Conservation (phyloP, 495 filamentous ascomycete genomes). For the Penicillium alfredii region DNA sequence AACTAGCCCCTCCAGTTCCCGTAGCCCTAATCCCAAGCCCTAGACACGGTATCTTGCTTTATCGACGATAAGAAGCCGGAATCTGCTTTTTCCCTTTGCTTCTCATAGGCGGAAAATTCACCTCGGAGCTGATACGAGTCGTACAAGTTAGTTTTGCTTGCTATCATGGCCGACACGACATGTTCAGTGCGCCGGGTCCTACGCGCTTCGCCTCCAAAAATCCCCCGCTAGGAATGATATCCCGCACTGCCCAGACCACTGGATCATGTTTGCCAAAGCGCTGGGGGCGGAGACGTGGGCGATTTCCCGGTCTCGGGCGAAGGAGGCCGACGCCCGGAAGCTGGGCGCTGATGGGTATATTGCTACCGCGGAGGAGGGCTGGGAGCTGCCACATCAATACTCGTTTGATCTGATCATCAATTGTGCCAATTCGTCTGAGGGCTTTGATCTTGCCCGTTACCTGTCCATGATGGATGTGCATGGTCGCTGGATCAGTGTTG, state of each 20-base stretch:
- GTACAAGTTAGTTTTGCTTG: no score
- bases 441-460: constrained; percentile 65
- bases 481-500: constrained; percentile 75
- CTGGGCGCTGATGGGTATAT: constrained; percentile 74
- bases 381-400: constrained; percentile 49
- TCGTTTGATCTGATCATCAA: constrained; percentile 73
- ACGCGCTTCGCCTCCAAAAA: constrained; percentile 2
- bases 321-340: constrained; percentile 60
- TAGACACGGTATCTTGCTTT: constrained; percentile 1
- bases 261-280: constrained; percentile 66
- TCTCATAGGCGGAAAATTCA: constrained; percentile 11
- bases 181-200: no score
- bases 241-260: constrained; percentile 2
- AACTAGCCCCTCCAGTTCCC: no score
- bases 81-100: constrained; percentile 3
- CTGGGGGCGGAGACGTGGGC: constrained; percentile 66
- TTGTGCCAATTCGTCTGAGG: constrained; percentile 61
- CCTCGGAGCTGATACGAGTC: constrained; percentile 17
- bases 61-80: constrained; percentile 9
- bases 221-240: not conserved
- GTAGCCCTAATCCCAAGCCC: constrained; percentile 12
- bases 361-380: constrained; percentile 59
- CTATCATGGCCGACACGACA: no score
- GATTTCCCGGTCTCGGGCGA: constrained; percentile 61
- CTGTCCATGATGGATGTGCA: constrained; percentile 76